Base-by-base conservation (phyloP, 305 asterid genomes). In the Fraxinus angustifolia region DNA sequence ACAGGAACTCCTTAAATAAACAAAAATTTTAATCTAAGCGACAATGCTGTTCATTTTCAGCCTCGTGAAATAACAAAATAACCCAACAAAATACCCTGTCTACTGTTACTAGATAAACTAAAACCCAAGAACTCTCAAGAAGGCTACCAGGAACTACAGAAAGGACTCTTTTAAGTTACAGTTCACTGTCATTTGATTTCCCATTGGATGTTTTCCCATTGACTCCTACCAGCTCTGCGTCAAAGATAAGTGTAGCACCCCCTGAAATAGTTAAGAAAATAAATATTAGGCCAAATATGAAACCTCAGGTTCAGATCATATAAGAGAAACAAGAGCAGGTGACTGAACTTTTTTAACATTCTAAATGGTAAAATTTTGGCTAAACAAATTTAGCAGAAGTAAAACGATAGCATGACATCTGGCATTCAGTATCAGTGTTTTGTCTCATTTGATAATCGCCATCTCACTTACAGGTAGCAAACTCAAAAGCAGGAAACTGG, bases 221-320 rank as follows among this genome's bases (percentile, higher is more conserved):
- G 87, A 96, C 94, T 81, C 94, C 93, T 36, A 94, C 93, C 76
- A 96, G 91, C 88, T 96, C 99, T 0, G 99, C 91, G 85, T 96
- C 97, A 73, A 96, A 96, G 76, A 96, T 74, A 80, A 96, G 92
- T 62, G 98, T 94, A 8, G 99, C 98, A 77, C 99, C 99, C n/a
- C 99, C 99, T 94, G 89, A 83, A 79, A 81, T 73, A 12, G 60
- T 73, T 56, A 65, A 48, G 19, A 45, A 75, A 30, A 33, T 19
- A 34, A 12, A 76, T 19, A 33, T 77, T 21, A 30, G 11, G 42
- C 34, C 26, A 75, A 71, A 12, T 36, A 70, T 4, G 28, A 82
- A 38, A n/a, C 3, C 40, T 40, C 12, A 31, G 60, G 60, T 50
- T 50, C 60, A 50, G 60, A 16, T 50, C 60, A 16, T 16, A 50